Conservation (phyloP, 495 filamentous ascomycete genomes). For the Aspergillus sclerotioniger region DNA sequence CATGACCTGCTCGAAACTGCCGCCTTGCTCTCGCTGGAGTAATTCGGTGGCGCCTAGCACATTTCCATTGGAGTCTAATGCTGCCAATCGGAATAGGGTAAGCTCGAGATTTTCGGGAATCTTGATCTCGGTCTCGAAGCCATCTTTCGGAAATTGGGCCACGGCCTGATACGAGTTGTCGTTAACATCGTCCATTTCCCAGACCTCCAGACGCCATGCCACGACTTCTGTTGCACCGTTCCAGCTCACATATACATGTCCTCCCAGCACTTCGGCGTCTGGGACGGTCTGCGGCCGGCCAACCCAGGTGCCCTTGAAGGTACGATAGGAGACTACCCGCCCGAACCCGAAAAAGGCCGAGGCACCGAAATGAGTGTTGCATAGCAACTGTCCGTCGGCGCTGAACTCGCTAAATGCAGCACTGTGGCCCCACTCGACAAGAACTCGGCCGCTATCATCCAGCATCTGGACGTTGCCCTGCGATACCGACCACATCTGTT, state of each 20-base stretch:
- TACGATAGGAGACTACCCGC: constrained; percentile 38
- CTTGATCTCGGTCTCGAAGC: constrained; percentile 26
- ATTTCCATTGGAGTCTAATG: constrained; percentile 22
- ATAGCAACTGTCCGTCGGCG: constrained; percentile 47
- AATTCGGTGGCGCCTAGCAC: constrained; percentile 21
- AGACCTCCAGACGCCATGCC: constrained; percentile 34
- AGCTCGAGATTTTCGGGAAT: constrained; percentile 14
- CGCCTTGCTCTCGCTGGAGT: constrained; percentile 12
- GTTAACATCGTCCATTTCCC: constrained; percentile 22
- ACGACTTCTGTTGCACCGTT: constrained; percentile 48
- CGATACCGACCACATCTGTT: constrained; percentile 42
- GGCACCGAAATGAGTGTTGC: constrained; percentile 40
- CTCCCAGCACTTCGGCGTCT: constrained; percentile 23
- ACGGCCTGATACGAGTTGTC: constrained; percentile 8
- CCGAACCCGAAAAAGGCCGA: constrained; percentile 39
- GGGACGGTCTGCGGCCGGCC: constrained; percentile 32
- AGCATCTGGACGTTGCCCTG: constrained; percentile 60
- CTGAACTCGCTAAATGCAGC: constrained; percentile 56
- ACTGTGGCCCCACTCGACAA: constrained; percentile 59
- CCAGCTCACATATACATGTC: constrained; percentile 42
- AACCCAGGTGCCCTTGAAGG: constrained; percentile 36
- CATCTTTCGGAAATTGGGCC: constrained; percentile 15
- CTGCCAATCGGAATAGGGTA: constrained; percentile 22
- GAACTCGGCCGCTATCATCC: constrained; percentile 46
- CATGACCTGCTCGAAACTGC: neutral